These are phyloP conservation scores for Bondarzewia mesenterica DNA, from an alignment of 1,284 basidiomycete genomes.

Conservation along the genomic window DNA sequence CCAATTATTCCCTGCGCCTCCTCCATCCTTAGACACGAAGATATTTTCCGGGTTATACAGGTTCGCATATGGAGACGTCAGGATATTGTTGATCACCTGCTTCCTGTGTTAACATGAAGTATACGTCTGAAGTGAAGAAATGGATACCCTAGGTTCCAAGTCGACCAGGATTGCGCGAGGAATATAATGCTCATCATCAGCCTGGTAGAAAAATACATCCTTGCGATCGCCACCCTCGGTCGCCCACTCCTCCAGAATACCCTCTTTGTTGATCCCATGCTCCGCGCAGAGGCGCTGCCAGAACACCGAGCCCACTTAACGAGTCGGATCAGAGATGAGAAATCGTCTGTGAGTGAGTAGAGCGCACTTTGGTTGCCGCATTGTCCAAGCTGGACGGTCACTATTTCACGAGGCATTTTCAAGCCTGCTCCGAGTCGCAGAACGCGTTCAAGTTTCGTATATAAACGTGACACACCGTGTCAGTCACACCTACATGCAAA, in stretches of 20 bases:
- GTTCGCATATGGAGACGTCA: slow-evolving; percentile 85
- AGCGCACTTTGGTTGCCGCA: slow-evolving; percentile 90
- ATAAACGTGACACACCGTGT: background rate
- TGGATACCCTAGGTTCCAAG: slow-evolving; percentile 92
- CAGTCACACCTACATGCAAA: too few relatives aligned
- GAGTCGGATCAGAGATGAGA: slow-evolving; percentile 4
- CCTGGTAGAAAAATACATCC: slow-evolving; percentile 99
- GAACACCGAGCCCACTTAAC: slow-evolving; percentile 80
- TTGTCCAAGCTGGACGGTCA: slow-evolving; percentile 88
- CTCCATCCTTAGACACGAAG: slow-evolving; percentile 90
- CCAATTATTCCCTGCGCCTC: slow-evolving; percentile 99
- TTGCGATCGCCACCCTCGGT: slow-evolving; percentile 93
- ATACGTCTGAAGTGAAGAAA: slow-evolving; percentile 1
- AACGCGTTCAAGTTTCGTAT: slow-evolving; percentile 3
- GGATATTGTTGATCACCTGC: slow-evolving; percentile 94
- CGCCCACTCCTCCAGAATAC: slow-evolving; percentile 92
- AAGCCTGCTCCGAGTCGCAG: background rate
- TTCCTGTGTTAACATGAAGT: background rate
- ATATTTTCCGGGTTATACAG: slow-evolving; percentile 99
- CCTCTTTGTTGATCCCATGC: slow-evolving; percentile 91
- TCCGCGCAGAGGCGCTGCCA: slow-evolving; percentile 96
- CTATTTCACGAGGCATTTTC: slow-evolving; percentile 78
- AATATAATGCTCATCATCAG: slow-evolving; percentile 99
- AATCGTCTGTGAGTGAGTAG: background rate
- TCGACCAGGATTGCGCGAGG: slow-evolving; percentile 95